A percentile compares a stretch with the other conserved stretches of the same genome.
phyloP scores from a whole-genome alignment of 1,284 basidiomycete genomes.

The Austroboletus novae-zelandiae region DNA sequence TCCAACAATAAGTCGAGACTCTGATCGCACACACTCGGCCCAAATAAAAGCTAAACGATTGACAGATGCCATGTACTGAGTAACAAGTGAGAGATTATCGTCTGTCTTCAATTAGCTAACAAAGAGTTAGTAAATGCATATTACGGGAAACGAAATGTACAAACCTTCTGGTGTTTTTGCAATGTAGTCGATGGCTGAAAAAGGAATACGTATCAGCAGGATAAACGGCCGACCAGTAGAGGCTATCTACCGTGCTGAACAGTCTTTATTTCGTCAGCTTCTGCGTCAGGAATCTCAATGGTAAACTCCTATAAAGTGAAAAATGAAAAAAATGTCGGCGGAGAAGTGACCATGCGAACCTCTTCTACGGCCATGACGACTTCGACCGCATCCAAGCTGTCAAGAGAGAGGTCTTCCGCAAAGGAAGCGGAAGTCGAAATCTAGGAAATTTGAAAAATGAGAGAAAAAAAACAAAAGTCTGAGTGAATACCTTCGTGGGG shows the following conservation, averaged over 20 bases:
- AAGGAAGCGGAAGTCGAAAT: slow-evolving; percentile 77
- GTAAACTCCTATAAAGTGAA: slow-evolving; percentile 64
- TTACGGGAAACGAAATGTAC: slow-evolving; percentile 11
- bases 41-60: slow-evolving; percentile 6
- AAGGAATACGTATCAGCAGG: slow-evolving; percentile 11
- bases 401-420: slow-evolving; percentile 87
- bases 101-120: slow-evolving; percentile 26
- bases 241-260: slow-evolving; percentile 80
- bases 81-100: slow-evolving; percentile 10
- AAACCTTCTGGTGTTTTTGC: slow-evolving; percentile 89
- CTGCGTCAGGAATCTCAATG: slow-evolving; percentile 95
- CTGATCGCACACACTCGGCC: slow-evolving; percentile 1
- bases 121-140: slow-evolving; percentile 7
- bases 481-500: slow-evolving; percentile 62
- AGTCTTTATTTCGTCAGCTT: slow-evolving; percentile 97
- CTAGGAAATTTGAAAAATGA: slow-evolving; percentile 41
- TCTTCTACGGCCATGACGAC: slow-evolving; percentile 99
- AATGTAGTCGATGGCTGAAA: slow-evolving; percentile 93
- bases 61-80: slow-evolving; percentile 25
- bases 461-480: slow-evolving; percentile 10
- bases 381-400: slow-evolving; percentile 97
- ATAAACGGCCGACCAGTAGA: slow-evolving; percentile 3
- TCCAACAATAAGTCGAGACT: background rate
- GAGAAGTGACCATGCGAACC: slow-evolving; percentile 45
- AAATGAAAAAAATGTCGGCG: background rate